These are phyloP conservation scores for Incumbomyces delicatus DNA, from an alignment of 2,329 filamentous ascomycete genomes.

Conservation along the genomic window DNA sequence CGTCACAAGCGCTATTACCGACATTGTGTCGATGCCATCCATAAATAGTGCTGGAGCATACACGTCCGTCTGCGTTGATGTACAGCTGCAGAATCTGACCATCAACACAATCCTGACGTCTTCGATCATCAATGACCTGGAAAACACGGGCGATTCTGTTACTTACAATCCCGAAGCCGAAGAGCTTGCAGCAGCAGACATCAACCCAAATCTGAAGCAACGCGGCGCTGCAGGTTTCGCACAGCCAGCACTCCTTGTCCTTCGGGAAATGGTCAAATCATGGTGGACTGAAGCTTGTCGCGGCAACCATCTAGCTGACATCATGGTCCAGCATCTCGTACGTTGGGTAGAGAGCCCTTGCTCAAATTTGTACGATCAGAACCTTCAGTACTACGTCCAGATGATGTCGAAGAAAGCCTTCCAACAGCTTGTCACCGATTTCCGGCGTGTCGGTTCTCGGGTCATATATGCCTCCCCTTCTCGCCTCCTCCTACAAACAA, in stretches of 20 bases:
- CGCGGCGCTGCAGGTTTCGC: constrained; percentile 78
- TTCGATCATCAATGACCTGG: constrained; percentile 90
- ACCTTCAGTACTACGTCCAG: constrained; percentile 92
- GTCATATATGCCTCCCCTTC: constrained; percentile 92
- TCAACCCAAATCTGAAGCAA: constrained; percentile 53
- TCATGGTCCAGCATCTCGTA: constrained; percentile 93
- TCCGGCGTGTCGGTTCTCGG: constrained; percentile 86
- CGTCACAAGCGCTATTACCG: constrained; percentile 63
- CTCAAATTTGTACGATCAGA: constrained; percentile 90
- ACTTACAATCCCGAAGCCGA: constrained; percentile 71
- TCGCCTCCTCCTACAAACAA: constrained; percentile 83
- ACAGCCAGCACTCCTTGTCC: constrained; percentile 77
- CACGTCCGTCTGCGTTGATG: constrained; percentile 88
- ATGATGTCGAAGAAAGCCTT: constrained; percentile 98
- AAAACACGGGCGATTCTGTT: constrained; percentile 69
- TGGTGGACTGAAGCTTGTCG: constrained; percentile 96
- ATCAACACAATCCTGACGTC: constrained; percentile 98
- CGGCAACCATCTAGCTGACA: constrained; percentile 87
- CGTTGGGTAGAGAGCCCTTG: constrained; percentile 93
- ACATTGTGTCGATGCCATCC: constrained; percentile 81
- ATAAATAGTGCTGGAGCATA: constrained; percentile 92
- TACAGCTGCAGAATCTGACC: constrained; percentile 85
- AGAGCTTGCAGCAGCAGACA: constrained; percentile 50
- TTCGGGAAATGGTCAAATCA: constrained; percentile 95
- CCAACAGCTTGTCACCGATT: constrained; percentile 93